Conservation (phyloP, 2,329 filamentous ascomycete species). For the Cladosporium sp. region DNA sequence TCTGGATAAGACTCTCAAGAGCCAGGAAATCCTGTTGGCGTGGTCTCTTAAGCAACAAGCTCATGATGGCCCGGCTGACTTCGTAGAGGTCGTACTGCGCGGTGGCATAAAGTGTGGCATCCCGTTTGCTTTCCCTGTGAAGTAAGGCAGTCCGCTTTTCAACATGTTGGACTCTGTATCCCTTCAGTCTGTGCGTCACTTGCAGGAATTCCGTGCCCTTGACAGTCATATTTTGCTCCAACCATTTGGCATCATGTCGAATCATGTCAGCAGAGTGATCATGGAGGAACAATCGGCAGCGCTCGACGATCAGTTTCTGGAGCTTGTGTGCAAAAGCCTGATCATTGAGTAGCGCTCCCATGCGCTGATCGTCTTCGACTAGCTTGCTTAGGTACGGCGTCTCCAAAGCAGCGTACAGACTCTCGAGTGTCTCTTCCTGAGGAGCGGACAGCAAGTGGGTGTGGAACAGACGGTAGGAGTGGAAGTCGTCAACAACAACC, state of each 20-base stretch:
- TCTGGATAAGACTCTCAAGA: slow-evolving; percentile 83
- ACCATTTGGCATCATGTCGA: slow-evolving; percentile 82
- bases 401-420: slow-evolving; percentile 78
- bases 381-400: slow-evolving; percentile 69
- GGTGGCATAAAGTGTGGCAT: slow-evolving; percentile 71
- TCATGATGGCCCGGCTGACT: slow-evolving; percentile 80
- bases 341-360: slow-evolving; percentile 62
- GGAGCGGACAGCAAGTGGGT: slow-evolving; percentile 78
- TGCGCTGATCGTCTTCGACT: slow-evolving; percentile 70
- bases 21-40: slow-evolving; percentile 86
- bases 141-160: slow-evolving; percentile 74
- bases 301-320: slow-evolving; percentile 77
- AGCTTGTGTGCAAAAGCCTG: slow-evolving; percentile 65
- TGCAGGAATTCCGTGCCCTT: slow-evolving; percentile 73
- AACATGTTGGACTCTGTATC: slow-evolving; percentile 62
- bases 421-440: slow-evolving; percentile 80
- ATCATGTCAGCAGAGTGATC: slow-evolving; percentile 74
- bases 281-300: slow-evolving; percentile 84
- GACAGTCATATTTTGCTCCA: slow-evolving; percentile 78
- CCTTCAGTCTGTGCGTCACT: slow-evolving; percentile 69
- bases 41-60: slow-evolving; percentile 72
- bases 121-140: slow-evolving; percentile 48
- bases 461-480: slow-evolving; percentile 84
- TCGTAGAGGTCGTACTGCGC: slow-evolving; percentile 81
- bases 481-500: slow-evolving; percentile 80